Evolutionary conservation across 1,139 yeast genomes (phyloP).

Genomic region (Pneumocystis oryctolagi): DNA sequence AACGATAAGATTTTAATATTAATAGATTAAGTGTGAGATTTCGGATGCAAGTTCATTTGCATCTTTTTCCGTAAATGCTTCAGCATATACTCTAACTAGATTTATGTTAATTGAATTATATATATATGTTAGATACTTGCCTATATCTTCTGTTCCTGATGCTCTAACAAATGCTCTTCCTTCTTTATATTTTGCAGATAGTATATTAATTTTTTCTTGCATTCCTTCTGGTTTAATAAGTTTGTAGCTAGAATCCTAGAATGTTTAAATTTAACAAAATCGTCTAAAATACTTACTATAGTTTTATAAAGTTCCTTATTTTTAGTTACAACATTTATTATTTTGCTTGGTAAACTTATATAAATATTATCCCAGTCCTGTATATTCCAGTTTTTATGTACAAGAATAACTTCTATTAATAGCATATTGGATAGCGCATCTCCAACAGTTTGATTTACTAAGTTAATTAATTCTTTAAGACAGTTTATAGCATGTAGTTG

Average conservation of each 20-base stretch:
- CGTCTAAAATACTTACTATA: conserved; percentile 34
- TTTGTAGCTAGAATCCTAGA: conserved; percentile 52
- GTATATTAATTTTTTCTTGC: conserved; percentile 54
- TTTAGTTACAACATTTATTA: conserved; percentile 66
- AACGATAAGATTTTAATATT: neutral
- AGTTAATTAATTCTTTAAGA: conserved; percentile 42
- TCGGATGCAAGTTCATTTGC: conserved; percentile 42
- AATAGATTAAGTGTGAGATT: conserved; percentile 27
- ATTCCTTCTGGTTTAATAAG: conserved; percentile 64
- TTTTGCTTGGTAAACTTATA: conserved; percentile 70
- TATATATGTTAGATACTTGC: conserved; percentile 19
- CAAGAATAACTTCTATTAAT: conserved; percentile 53
- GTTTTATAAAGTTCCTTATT: conserved; percentile 71
- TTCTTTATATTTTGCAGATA: conserved; percentile 40
- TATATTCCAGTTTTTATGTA: conserved; percentile 44
- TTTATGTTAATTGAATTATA: neutral
- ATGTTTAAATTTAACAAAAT: neutral
- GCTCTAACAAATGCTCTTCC: conserved; percentile 94
- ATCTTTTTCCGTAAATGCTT: conserved; percentile 44
- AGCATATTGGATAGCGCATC: conserved; percentile 87
- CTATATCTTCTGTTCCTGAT: conserved; percentile 96
- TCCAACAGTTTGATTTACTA: conserved; percentile 93
- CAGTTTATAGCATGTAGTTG: conserved; percentile 35
- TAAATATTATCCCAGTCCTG: conserved; percentile 63
- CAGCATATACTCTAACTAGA: conserved; percentile 65